Percentiles rank a stretch among this genome's conserved stretches.
Conservation (phyloP, 306 rosid species). For the Coriaria nepalensis region DNA sequence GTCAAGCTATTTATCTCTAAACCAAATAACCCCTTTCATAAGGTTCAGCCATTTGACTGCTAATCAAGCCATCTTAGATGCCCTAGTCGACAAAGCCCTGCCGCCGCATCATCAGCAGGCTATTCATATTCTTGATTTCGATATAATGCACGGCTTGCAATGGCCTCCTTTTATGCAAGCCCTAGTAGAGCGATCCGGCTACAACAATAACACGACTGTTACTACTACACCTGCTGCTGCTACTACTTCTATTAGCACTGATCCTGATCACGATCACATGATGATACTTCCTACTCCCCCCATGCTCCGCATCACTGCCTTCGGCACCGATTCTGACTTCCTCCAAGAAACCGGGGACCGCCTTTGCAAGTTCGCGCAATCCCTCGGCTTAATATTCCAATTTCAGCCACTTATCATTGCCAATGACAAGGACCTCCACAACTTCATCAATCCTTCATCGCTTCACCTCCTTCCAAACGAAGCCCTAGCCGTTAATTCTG, state of each 20-base stretch:
- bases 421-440: conserved; percentile 3
- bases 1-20: conserved; percentile 33
- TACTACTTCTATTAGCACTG: too few species aligned
- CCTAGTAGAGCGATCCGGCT: conserved; percentile 28
- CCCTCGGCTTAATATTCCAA: conserved; percentile 36
- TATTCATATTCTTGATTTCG: conserved; percentile 40
- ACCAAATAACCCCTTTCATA: conserved; percentile 41
- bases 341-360: conserved; percentile 38
- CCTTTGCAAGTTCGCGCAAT: conserved; percentile 27
- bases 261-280: too few species aligned
- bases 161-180: conserved; percentile 61
- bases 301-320: conserved; percentile 37
- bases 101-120: conserved; percentile 6
- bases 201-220: background rate
- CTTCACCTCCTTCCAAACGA: conserved; percentile 21
- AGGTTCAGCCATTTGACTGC: conserved; percentile 42
- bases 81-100: conserved; percentile 16
- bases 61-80: conserved; percentile 44
- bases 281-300: conserved; percentile 20
- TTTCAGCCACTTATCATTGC: conserved; percentile 31
- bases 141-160: conserved; percentile 46
- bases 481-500: conserved; percentile 41
- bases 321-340: conserved; percentile 24
- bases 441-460: conserved; percentile 9
- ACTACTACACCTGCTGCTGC: too few species aligned